These are phyloP conservation scores for Calonectria fujianensis DNA, from an alignment of 2,329 filamentous ascomycete genomes.

Conservation along the genomic window DNA sequence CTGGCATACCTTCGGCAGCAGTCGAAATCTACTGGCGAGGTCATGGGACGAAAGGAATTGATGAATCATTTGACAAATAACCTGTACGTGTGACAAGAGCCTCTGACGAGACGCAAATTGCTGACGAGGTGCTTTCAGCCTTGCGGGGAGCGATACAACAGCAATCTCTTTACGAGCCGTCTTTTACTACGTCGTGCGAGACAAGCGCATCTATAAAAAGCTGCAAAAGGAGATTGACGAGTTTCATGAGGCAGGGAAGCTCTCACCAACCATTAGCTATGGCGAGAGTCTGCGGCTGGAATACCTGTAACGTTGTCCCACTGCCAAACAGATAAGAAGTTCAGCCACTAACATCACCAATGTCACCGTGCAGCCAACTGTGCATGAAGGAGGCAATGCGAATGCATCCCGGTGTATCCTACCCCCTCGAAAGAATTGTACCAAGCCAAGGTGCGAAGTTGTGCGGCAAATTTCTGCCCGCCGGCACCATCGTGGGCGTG, in stretches of 20 bases:
- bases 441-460: conserved; percentile 27
- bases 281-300: conserved; percentile 73
- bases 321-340: background rate
- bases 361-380: conserved; percentile 11
- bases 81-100: background rate
- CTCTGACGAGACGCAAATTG: too few relatives aligned
- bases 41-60: background rate
- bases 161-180: conserved; percentile 76
- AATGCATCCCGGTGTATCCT: conserved; percentile 68
- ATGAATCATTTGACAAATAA: conserved; percentile 20
- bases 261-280: conserved; percentile 62
- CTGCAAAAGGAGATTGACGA: conserved; percentile 73
- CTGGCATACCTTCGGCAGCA: conserved; percentile 11
- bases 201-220: conserved; percentile 68
- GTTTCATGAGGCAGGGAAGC: conserved; percentile 66
- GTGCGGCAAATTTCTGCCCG: conserved; percentile 31
- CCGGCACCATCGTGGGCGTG: conserved; percentile 61
- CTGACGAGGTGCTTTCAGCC: conserved; percentile 36
- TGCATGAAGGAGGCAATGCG: conserved; percentile 68
- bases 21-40: background rate
- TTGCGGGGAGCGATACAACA: conserved; percentile 80
- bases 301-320: conserved; percentile 65
- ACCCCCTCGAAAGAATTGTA: conserved; percentile 39
- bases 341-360: background rate
- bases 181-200: conserved; percentile 77